A percentile compares a stretch with the other conserved stretches of the same genome.
These are phyloP conservation scores for Kalmanozyma brasiliensis DNA, from an alignment of 1,284 basidiomycete species.

Conservation along the genomic window DNA sequence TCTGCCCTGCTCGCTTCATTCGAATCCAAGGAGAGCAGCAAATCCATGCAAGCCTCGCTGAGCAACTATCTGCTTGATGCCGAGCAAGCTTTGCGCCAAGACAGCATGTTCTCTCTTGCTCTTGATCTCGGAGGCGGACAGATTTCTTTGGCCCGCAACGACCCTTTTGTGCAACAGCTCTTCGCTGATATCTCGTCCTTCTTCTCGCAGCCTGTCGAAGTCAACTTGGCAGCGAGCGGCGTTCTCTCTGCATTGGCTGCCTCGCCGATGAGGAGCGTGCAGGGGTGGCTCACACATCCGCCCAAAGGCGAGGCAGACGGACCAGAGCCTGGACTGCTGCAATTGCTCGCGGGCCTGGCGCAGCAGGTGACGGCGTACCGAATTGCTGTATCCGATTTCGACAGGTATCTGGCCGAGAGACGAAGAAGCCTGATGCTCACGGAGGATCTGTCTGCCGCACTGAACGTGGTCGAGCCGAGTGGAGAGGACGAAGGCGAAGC, in stretches of 20 bases:
- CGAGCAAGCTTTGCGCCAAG: constrained; percentile 70
- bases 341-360: constrained; percentile 44
- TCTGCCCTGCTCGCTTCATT: constrained; percentile 34
- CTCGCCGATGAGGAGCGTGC: constrained; percentile 84
- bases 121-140: constrained; percentile 21
- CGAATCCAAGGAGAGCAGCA: constrained; percentile 9
- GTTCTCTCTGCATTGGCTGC: constrained; percentile 80
- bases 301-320: constrained; percentile 74
- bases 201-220: constrained; percentile 84
- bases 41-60: constrained; percentile 29
- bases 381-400: constrained; percentile 79
- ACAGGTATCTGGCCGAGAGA: constrained; percentile 83
- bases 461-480: constrained; percentile 68
- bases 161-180: constrained; percentile 79
- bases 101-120: constrained; percentile 47
- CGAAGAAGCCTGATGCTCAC: constrained; percentile 89
- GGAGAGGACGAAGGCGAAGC: constrained; percentile 3
- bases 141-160: constrained; percentile 77
- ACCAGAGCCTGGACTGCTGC: constrained; percentile 56
- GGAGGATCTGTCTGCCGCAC: constrained; percentile 89
- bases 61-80: constrained; percentile 80
- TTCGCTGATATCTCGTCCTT: constrained; percentile 79
- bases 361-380: constrained; percentile 78
- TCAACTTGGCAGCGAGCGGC: constrained; percentile 88
- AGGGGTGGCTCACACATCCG: constrained; percentile 79